Conservation (phyloP, 2,329 filamentous ascomycete genomes). For the Podosphaera fusca region DNA sequence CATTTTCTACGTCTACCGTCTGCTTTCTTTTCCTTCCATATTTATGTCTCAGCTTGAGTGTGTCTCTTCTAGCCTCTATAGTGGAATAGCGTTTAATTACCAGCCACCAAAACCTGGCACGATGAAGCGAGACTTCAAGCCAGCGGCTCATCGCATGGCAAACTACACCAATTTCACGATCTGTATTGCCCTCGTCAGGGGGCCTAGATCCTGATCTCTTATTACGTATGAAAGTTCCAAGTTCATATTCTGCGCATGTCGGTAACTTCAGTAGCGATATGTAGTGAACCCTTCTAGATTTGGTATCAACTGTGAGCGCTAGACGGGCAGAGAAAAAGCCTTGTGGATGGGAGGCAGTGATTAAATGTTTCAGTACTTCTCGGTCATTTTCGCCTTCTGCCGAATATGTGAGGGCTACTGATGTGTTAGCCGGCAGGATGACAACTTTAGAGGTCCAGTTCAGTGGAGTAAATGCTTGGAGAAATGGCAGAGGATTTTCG, state of each 20-base stretch:
- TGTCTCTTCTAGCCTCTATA: slow-evolving; percentile 12
- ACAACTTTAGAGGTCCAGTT: slow-evolving; percentile 31
- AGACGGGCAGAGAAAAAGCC: slow-evolving; percentile 34
- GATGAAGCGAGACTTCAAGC: slow-evolving; percentile 33
- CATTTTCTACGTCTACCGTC: slow-evolving; percentile 12
- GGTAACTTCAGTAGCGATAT: slow-evolving; percentile 33
- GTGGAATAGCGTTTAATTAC: slow-evolving; percentile 26
- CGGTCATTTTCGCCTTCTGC: background rate
- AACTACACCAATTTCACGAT: slow-evolving; percentile 33
- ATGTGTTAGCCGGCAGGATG: slow-evolving; percentile 18
- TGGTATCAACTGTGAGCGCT: slow-evolving; percentile 33
- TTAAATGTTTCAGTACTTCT: slow-evolving; percentile 28
- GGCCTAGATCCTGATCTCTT: slow-evolving; percentile 6
- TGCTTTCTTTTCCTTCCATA: slow-evolving; percentile 7
- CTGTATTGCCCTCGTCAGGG: slow-evolving; percentile 21
- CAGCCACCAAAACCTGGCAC: slow-evolving; percentile 38
- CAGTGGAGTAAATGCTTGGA: slow-evolving; percentile 49
- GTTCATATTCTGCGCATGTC: slow-evolving; percentile 31
- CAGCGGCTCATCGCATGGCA: slow-evolving; percentile 48
- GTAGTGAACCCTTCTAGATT: slow-evolving; percentile 25
- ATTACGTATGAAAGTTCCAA: slow-evolving; percentile 24
- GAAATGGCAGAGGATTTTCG: slow-evolving; percentile 41
- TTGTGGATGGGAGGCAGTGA: slow-evolving; percentile 24
- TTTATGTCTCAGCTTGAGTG: background rate
- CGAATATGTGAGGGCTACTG: slow-evolving; percentile 7